These are phyloP conservation scores for Cercospora sesami DNA, from an alignment of 2,329 filamentous ascomycete genomes.

Conservation along the genomic window DNA sequence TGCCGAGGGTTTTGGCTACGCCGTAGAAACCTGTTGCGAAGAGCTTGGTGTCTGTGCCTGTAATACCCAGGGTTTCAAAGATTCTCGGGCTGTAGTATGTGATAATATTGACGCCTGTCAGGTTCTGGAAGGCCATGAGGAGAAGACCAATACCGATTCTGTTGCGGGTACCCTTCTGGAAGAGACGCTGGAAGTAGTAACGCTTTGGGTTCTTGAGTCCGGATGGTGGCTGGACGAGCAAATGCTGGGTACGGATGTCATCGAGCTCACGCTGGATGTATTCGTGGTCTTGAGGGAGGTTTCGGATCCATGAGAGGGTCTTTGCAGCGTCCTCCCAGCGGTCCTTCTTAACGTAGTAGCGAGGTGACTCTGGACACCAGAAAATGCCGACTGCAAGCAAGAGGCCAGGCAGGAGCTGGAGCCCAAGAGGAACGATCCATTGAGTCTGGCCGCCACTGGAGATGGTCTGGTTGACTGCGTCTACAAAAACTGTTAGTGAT, in stretches of 20 bases:
- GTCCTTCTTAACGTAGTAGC: conserved; percentile 29
- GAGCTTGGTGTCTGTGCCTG: conserved; percentile 42
- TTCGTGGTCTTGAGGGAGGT: conserved; percentile 45
- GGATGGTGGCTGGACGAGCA: conserved; percentile 45
- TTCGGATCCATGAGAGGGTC: conserved; percentile 48
- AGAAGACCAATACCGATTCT: conserved; percentile 43
- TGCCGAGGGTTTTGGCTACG: conserved; percentile 41
- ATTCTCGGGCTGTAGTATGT: conserved; percentile 39
- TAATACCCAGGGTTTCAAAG: conserved; percentile 49
- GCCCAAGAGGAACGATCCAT: conserved; percentile 63
- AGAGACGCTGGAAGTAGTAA: conserved; percentile 45
- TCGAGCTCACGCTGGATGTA: conserved; percentile 53
- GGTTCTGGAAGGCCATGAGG: conserved; percentile 42
- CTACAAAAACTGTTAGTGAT: too few relatives aligned
- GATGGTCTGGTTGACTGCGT: conserved; percentile 45
- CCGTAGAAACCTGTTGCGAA: conserved; percentile 57
- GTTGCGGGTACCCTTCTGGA: conserved; percentile 43
- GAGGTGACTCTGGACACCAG: conserved; percentile 40
- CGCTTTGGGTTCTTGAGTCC: conserved; percentile 20
- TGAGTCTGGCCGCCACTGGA: conserved; percentile 52
- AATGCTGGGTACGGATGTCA: conserved; percentile 53
- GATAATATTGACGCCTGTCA: conserved; percentile 42
- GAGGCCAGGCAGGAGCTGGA: conserved; percentile 47
- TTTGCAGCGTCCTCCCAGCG: conserved; percentile 43
- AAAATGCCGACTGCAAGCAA: conserved; percentile 42